Percentiles rank a stretch among this genome's conserved stretches.
Evolutionary conservation across 148 eudicot genomes (phyloP).

Genomic region (Cornus suecica): DNA sequence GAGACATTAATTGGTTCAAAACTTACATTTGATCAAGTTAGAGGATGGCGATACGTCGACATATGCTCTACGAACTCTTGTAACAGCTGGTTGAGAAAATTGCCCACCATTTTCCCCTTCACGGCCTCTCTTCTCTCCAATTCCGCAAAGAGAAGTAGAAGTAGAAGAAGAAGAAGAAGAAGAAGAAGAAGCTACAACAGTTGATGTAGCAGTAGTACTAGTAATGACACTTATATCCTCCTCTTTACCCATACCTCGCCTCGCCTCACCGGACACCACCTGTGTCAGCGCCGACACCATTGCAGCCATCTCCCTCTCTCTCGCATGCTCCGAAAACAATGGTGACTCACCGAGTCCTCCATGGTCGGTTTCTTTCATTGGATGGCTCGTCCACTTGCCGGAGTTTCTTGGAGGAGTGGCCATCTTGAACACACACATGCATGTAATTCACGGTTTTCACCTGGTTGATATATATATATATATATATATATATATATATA

Average conservation of each 20-base stretch:
- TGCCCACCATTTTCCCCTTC: constrained; percentile 18
- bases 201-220: not conserved
- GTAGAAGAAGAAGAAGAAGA: constrained; percentile 13
- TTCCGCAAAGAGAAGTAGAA: constrained; percentile 13
- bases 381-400: constrained; percentile 1
- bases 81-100: not conserved
- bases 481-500: no score
- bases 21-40: constrained; percentile 1
- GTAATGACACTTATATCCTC: not conserved
- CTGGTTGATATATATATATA: no score
- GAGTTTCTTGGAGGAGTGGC: constrained; percentile 25
- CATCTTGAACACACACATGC: constrained; percentile 32
- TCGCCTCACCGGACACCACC: constrained; percentile 47
- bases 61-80: constrained; percentile 2
- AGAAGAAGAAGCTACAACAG: not conserved
- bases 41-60: constrained; percentile 6
- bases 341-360: constrained; percentile 16
- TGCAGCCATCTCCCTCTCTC: constrained; percentile 54
- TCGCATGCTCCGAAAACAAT: constrained; percentile 37
- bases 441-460: not conserved
- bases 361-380: constrained; percentile 13
- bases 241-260: not conserved
- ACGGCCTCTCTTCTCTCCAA: constrained; percentile 32
- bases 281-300: constrained; percentile 72
- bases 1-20: constrained; percentile 6